These are phyloP conservation scores for Orobanche coerulescens DNA, from an alignment of 257 asterid genomes.

Conservation along the genomic window DNA sequence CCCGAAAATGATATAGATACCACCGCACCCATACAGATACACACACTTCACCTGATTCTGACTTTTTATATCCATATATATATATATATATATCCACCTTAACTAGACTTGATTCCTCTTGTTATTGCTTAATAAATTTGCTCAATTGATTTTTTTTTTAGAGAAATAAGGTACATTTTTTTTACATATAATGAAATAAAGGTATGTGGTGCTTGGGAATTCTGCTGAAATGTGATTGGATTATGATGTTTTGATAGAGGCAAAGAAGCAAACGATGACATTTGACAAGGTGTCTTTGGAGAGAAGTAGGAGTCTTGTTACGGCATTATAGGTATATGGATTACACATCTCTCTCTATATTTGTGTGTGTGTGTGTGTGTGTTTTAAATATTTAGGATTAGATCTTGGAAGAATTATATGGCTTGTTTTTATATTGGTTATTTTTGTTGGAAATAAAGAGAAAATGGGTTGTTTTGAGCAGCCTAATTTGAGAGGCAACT, in stretches of 20 bases:
- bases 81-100: constrained; percentile 33
- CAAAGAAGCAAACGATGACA: constrained; percentile 47
- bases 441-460: no score
- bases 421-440: no score
- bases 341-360: background rate
- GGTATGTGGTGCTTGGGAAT: constrained; percentile 15
- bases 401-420: constrained; percentile 24
- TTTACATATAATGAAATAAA: background rate
- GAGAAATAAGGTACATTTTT: background rate
- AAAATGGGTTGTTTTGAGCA: no score
- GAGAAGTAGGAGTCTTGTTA: constrained; percentile 71
- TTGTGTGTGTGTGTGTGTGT: no score
- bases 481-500: no score
- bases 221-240: constrained; percentile 10
- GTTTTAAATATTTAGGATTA: constrained; percentile 15
- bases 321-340: constrained; percentile 67
- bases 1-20: constrained; percentile 51
- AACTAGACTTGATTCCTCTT: constrained; percentile 9
- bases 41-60: constrained; percentile 14
- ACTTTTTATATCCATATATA: constrained; percentile 2
- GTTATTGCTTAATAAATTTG: constrained; percentile 13
- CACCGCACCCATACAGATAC: constrained; percentile 9
- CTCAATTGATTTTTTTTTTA: background rate
- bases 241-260: constrained; percentile 32
- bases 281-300: constrained; percentile 68